phyloP scores from a whole-genome alignment of 345 rosid genomes.

The Conringia planisiliqua region DNA sequence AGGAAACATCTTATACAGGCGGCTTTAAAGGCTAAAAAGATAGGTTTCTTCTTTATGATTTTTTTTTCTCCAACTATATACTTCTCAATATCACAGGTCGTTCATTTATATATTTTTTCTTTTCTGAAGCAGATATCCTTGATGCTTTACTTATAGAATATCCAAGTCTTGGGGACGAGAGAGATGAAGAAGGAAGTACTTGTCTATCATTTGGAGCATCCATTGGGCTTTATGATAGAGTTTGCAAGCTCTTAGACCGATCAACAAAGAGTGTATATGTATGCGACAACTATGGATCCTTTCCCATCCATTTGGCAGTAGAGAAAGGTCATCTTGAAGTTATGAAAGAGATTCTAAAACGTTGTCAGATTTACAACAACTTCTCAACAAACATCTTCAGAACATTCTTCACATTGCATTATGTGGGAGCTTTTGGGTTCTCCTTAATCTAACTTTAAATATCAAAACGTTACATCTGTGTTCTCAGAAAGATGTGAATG shows the following conservation, averaged over 20 bases:
- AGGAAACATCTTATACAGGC: not conserved
- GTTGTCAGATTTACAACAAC: not conserved
- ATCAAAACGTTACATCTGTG: not conserved
- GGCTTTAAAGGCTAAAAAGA: not conserved
- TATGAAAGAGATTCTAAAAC: not conserved
- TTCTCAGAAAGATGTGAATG: not conserved
- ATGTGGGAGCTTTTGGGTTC: too few relatives aligned
- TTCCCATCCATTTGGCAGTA: constrained; percentile 15
- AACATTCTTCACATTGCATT: not conserved
- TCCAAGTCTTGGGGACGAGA: not conserved
- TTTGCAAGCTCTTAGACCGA: not conserved
- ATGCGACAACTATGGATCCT: not conserved
- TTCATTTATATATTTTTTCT: too few relatives aligned
- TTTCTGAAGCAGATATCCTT: not conserved
- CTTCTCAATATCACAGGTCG: too few relatives aligned
- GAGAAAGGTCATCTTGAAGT: not conserved
- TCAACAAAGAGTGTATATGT: not conserved
- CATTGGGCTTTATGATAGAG: not conserved
- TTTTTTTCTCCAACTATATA: too few relatives aligned
- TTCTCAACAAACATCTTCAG: not conserved
- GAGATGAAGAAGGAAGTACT: constrained; percentile 22
- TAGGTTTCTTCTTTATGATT: too few relatives aligned
- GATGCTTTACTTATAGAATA: not conserved
- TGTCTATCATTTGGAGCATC: constrained; percentile 2
- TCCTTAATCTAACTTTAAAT: too few relatives aligned